phyloP scores from a whole-genome alignment of 192 early-diverging fungal genomes.

The Gigaspora rosea region DNA sequence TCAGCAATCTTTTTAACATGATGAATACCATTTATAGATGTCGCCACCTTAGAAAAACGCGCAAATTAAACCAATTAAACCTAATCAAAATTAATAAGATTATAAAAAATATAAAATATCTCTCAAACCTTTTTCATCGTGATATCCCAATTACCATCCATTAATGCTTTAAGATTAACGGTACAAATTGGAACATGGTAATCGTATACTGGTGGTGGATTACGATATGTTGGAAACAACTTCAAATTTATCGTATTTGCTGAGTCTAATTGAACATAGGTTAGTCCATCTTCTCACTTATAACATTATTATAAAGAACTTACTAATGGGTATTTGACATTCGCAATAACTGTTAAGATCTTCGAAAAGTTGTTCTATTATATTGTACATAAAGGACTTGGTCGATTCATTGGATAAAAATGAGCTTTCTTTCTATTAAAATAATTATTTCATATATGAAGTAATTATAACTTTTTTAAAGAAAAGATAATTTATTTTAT shows the following conservation, averaged over 20 bases:
- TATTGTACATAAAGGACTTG: constrained; percentile 61
- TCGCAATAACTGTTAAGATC: constrained; percentile 86
- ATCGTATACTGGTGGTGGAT: constrained; percentile 74
- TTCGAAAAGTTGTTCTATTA: constrained; percentile 83
- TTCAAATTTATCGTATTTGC: constrained; percentile 84
- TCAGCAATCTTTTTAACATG: constrained; percentile 82
- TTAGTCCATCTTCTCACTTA: not conserved
- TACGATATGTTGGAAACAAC: constrained; percentile 76
- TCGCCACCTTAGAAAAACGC: constrained; percentile 56
- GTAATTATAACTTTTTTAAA: not conserved
- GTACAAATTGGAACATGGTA: constrained; percentile 83
- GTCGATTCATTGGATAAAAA: constrained; percentile 54
- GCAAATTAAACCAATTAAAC: not conserved
- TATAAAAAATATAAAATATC: not conserved
- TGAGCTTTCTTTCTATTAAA: constrained; percentile 56
- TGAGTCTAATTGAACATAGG: constrained; percentile 52
- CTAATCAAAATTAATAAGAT: not conserved
- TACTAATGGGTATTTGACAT: constrained; percentile 86
- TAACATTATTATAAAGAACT: not conserved
- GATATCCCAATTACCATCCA: constrained; percentile 91
- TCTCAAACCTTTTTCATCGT: constrained; percentile 67
- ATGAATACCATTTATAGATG: constrained; percentile 82
- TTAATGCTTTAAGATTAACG: constrained; percentile 61
- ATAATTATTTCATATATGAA: not conserved
- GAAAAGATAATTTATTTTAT: constrained; percentile 23